Percentiles rank a stretch among this genome's conserved stretches.
These are phyloP conservation scores for Purshia tridentata DNA, from an alignment of 306 rosid species.

Conservation along the genomic window DNA sequence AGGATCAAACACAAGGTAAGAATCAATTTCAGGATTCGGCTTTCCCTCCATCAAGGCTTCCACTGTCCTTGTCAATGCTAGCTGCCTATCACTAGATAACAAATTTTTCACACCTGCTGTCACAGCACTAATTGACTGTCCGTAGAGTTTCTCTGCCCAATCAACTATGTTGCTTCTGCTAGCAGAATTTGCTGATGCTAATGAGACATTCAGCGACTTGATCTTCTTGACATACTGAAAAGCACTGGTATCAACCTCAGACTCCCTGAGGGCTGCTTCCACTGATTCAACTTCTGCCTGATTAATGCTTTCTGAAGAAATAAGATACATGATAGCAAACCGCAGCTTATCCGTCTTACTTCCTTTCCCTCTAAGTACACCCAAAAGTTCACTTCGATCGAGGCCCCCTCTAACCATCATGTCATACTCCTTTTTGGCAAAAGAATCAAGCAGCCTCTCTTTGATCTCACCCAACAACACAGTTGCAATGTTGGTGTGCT, in stretches of 20 bases:
- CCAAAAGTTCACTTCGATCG: conserved; percentile 71
- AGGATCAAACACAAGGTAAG: conserved; percentile 77
- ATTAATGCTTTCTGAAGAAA: conserved; percentile 76
- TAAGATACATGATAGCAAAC: conserved; percentile 82
- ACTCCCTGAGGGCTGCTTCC: conserved; percentile 78
- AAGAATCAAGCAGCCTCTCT: conserved; percentile 93
- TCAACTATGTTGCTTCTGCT: conserved; percentile 90
- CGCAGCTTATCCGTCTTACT: conserved; percentile 89
- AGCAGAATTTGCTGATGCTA: conserved; percentile 89
- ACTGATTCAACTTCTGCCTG: conserved; percentile 84
- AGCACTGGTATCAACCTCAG: conserved; percentile 82
- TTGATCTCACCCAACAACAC: conserved; percentile 89
- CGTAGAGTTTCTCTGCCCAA: conserved; percentile 97
- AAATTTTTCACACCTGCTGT: conserved; percentile 97
- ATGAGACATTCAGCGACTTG: conserved; percentile 72
- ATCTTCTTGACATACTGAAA: conserved; percentile 95
- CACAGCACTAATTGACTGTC: conserved; percentile 89
- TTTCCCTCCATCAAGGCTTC: conserved; percentile 94
- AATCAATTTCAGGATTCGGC: conserved; percentile 90
- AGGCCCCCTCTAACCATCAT: conserved; percentile 89
- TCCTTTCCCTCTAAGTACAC: conserved; percentile 81
- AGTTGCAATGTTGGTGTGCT: conserved; percentile 94
- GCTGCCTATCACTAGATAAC: conserved; percentile 83
- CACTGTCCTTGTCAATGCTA: conserved; percentile 88
- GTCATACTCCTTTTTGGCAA: conserved; percentile 86